phyloP scores from a whole-genome alignment of 106 monocot genomes.

The Gastrodia elata region DNA sequence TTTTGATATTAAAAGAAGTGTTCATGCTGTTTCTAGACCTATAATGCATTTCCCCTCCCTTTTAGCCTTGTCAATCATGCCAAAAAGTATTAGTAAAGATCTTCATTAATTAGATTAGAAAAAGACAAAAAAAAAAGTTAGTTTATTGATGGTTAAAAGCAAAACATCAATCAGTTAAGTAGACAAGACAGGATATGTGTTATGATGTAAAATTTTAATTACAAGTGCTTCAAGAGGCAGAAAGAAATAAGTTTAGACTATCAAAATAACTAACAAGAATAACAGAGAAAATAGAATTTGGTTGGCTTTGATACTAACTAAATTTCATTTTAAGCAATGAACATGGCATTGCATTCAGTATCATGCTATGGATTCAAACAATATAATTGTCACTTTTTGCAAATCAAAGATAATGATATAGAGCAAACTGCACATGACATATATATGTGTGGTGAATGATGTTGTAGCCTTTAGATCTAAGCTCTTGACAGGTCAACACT shows the following conservation, averaged over 20 bases:
- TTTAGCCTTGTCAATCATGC: too few species aligned
- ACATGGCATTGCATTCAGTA: background rate
- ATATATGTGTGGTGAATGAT: too few species aligned
- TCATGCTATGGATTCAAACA: background rate
- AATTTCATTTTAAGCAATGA: background rate
- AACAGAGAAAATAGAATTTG: background rate
- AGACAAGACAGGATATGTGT: background rate
- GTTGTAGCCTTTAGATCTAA: too few species aligned
- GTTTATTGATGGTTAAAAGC: too few species aligned
- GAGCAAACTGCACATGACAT: background rate
- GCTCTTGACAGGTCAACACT: too few species aligned
- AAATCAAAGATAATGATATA: background rate
- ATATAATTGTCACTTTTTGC: background rate
- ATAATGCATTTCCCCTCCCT: too few species aligned
- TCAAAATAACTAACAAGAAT: background rate
- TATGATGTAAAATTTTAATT: background rate
- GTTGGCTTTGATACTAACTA: background rate
- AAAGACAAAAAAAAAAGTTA: too few species aligned
- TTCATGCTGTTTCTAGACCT: too few species aligned
- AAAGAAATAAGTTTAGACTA: too few species aligned
- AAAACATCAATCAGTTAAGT: background rate
- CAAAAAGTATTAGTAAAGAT: too few species aligned
- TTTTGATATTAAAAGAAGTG: too few species aligned
- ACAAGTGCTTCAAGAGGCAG: background rate
- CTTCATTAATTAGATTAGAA: too few species aligned